phyloP scores from a whole-genome alignment of 176 grass and related monocot species.

The Zea mays region Zm-B73-REFERENCE-NAM-5.0 NC_050100.1:95351501-95352000 shows the following conservation, averaged over 20 bases:
- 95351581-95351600: slow-evolving; percentile 16
- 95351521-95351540: slow-evolving; percentile 55
- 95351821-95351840: slow-evolving; percentile 34
- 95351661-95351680: slow-evolving; percentile 17
- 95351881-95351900: no score
- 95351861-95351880: no score
- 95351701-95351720: slow-evolving; percentile 16
- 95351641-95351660: not conserved
- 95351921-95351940: no score
- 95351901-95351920: no score
- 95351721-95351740: no score
- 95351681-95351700: slow-evolving; percentile 38
- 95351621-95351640: slow-evolving; percentile 43
- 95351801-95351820: not conserved
- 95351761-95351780: no score
- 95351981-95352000: no score
- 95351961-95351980: no score
- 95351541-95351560: slow-evolving; percentile 58
- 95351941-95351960: no score
- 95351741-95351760: no score
- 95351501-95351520: not conserved
- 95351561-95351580: slow-evolving; percentile 41
- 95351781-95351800: not conserved
- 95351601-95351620: not conserved
- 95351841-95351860: slow-evolving; percentile 52